Base-by-base conservation (phyloP, 169 alveolate genomes). In the Plasmodium berghei region DNA sequence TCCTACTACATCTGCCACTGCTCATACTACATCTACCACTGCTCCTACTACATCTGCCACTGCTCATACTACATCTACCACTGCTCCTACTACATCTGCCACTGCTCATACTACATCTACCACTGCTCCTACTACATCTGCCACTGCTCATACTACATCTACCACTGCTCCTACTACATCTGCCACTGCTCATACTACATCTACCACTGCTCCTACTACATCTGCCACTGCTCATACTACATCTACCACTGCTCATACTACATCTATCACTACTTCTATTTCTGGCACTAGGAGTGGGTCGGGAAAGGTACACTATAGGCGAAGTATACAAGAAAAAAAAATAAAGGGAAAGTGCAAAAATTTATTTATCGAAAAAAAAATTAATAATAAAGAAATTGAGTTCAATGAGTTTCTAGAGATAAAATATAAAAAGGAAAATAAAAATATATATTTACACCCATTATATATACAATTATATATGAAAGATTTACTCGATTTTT, bases 391-490 rank as follows among this genome's bases (percentile, higher is more conserved):
- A 83, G 45, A 83, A 4, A 16, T 40, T 5, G 86, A 83, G 67
- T 83, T 83, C 20, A 83, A 83, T 83, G 90, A 83, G 24, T 83
- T 69, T 22, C 34, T 70, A 58, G 90, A 70, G 42, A 70, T 83
- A 16, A 8, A 56, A 20, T 83, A 54, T 83, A 34, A 42, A 9
- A 26, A 83, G 24, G 52, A 69, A 20, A 83, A 62, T 59, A 34
- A 48, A 6, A n/a, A 83, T 34, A 83, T 83, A n/a, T 83, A 69
- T 34, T 62, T 83, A 52, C 6, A 83, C 56, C 90, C 86, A 1
- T 16, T 83, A 18, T 83, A 83, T 18, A 58, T 83, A n/a, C 71
- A 59, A 22, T 24, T 83, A 40, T 83, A 83, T 62, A 83, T 83
- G 90, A 45, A 85, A 40, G 90, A 83, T 48, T 59, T 83, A 12